These are phyloP conservation scores for Malus hybrid DNA, from an alignment of 331 rosid genomes.

Conservation along the genomic window DNA sequence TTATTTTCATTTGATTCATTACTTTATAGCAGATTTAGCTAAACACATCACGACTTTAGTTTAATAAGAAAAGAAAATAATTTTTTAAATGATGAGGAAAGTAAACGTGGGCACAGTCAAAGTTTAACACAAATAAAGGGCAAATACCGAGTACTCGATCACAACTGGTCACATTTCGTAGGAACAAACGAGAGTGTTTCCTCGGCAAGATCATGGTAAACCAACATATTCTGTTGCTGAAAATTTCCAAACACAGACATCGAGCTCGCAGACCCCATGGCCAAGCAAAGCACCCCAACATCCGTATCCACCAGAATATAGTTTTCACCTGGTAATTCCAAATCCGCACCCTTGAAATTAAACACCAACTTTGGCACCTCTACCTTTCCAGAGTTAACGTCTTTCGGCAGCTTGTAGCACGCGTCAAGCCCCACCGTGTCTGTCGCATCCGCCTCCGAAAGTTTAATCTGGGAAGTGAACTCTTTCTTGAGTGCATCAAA, in stretches of 20 bases:
- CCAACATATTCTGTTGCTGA: slow-evolving; percentile 88
- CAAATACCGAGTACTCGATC: background rate
- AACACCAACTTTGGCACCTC: slow-evolving; percentile 58
- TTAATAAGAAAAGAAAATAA: background rate
- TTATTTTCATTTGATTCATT: too few species aligned
- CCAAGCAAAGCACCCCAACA: slow-evolving; percentile 61
- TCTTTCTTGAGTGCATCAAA: slow-evolving; percentile 39
- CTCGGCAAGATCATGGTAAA: slow-evolving; percentile 60
- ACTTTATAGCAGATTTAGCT: background rate
- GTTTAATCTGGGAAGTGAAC: slow-evolving; percentile 43
- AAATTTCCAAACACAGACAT: slow-evolving; percentile 79
- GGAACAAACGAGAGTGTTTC: slow-evolving; percentile 61
- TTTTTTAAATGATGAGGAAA: background rate
- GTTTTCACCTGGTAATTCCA: slow-evolving; percentile 65
- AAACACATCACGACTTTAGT: background rate
- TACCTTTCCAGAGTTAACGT: slow-evolving; percentile 13
- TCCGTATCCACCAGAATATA: slow-evolving; percentile 56
- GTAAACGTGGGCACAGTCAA: background rate
- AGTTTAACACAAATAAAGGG: too few species aligned
- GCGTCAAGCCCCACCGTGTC: slow-evolving; percentile 55
- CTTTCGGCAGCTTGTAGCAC: slow-evolving; percentile 54
- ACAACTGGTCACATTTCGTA: slow-evolving; percentile 53
- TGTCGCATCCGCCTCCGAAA: slow-evolving; percentile 28
- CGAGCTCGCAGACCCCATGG: slow-evolving; percentile 55
- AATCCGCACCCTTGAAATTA: slow-evolving; percentile 65